Base-by-base conservation (phyloP, 2,329 filamentous ascomycete genomes). In the Trichoderma atrobrunneum region DNA sequence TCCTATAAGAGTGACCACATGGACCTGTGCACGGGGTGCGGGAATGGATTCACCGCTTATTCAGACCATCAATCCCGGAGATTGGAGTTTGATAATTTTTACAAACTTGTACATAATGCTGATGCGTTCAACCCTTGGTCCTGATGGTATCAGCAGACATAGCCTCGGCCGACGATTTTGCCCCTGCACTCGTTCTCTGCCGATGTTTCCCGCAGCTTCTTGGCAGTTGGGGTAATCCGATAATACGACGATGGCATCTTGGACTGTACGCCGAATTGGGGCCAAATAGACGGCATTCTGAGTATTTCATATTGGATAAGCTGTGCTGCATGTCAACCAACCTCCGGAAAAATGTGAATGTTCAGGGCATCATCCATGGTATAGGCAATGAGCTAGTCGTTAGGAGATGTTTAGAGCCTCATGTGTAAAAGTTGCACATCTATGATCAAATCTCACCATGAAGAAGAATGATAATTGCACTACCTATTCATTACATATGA, bases 131-230 rank as follows among this genome's bases (percentile, higher is more conserved):
- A 1, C 18, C 18, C 18, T 34, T 30, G 18, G 30, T 34, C 0
- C 10, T n/a, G 30, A 60, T 11, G 3, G 18, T 7, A 26, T 3
- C 12, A 54, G 43, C 8, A 43, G 39, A n/a, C 39, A 12, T 10
- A 39, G 30, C 59, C 32, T 24, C 16, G 26, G 63, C 5, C 30
- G 30, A 56, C 14, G 43, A n/a, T 30, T 24, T 54, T 10, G 48
- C 63, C 43, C 65, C 32, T 30, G 26, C 21, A 21, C 5, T 16
- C 24, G 34, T 24, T 24, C 34, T 26, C 28, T 68, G 65, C 65
- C 65, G 65, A 68, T 43, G 65, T n/a, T 68, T 59, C 65, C 65
- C 65, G 65, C 32, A 32, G 18, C 12, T 12, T 26, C 54, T 56
- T 67, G 51, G 48, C 64, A 32, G 28, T 21, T 65, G 24, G 28